Conservation (phyloP, 306 rosid genomes). For the Sechiopsis laciniata region DNA sequence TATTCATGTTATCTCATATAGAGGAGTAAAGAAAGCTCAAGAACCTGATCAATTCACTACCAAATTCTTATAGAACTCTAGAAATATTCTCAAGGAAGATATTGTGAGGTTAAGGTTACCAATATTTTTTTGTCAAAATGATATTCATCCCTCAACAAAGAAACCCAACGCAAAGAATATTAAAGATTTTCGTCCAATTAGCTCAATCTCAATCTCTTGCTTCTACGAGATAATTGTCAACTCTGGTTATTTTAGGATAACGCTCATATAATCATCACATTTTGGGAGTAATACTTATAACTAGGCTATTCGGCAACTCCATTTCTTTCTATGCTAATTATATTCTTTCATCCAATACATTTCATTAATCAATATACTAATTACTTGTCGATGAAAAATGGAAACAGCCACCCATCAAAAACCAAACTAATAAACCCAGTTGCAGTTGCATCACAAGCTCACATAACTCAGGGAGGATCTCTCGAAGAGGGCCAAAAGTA, state of each 20-base stretch:
- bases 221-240: not conserved
- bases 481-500: not conserved
- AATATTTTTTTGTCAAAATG: not conserved
- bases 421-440: not conserved
- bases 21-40: not conserved
- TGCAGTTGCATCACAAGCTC: not conserved
- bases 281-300: not conserved
- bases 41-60: not conserved
- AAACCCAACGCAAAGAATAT: not conserved
- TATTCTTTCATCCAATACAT: not conserved
- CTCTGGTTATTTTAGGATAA: not conserved
- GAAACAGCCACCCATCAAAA: not conserved
- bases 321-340: not conserved
- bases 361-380: too few relatives aligned
- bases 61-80: slow-evolving; percentile 3
- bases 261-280: not conserved
- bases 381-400: not conserved
- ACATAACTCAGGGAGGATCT: not conserved
- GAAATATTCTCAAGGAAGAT: not conserved
- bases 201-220: not conserved
- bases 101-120: not conserved
- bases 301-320: not conserved
- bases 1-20: not conserved
- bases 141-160: slow-evolving; percentile 7
- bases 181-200: not conserved